phyloP scores from a whole-genome alignment of 148 eudicot species.

The Rhododendron griersonianum region DNA sequence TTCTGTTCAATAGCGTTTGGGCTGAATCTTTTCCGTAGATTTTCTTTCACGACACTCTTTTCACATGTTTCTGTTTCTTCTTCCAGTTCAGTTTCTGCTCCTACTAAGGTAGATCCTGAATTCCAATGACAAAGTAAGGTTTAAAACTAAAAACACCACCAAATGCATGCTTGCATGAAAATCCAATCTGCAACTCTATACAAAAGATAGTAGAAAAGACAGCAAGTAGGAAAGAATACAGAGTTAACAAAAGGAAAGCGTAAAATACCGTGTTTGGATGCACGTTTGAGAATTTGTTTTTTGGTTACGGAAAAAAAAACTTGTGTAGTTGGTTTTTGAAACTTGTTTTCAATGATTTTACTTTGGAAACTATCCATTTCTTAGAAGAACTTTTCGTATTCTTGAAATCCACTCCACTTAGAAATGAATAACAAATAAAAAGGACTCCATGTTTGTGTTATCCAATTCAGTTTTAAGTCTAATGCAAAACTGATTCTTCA shows the following conservation, averaged over 20 bases:
- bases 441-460: neutral
- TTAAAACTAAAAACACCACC: neutral
- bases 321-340: neutral
- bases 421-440: neutral
- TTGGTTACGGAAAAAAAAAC: neutral
- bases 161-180: neutral
- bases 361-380: neutral
- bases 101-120: conserved; percentile 36
- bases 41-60: conserved; percentile 28
- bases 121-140: neutral
- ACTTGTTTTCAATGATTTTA: neutral
- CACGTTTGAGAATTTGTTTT: neutral
- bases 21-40: conserved; percentile 23
- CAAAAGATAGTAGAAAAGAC: neutral
- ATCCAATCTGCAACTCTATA: neutral
- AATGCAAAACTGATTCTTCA: neutral
- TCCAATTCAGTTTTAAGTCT: neutral
- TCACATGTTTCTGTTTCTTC: conserved; percentile 38
- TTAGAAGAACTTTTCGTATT: neutral
- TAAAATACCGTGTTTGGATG: neutral
- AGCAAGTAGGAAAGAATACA: neutral
- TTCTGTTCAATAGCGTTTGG: conserved; percentile 33
- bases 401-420: neutral
- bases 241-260: neutral
- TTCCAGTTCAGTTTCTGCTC: conserved; percentile 49